These are phyloP conservation scores for Closterium sp. DNA, from an alignment of 139 green algal species.

Conservation along the genomic window DNA sequence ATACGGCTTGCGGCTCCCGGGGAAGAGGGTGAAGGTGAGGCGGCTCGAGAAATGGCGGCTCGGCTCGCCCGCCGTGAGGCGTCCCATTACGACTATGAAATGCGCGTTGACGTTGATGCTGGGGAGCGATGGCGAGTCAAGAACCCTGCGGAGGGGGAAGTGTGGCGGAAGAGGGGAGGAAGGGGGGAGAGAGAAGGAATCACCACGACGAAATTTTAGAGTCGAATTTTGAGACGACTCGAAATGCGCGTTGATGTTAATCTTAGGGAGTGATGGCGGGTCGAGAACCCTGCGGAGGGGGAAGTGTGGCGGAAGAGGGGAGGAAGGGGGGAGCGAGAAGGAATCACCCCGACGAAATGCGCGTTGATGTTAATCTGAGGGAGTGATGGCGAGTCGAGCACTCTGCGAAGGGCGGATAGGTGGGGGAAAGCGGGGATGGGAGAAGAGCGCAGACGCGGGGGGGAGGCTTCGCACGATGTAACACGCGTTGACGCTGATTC, in stretches of 20 bases:
- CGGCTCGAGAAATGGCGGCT: neutral
- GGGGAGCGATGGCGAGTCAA: neutral
- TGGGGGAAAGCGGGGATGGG: too few species aligned
- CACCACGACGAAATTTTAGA: neutral
- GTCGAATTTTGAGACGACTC: too few species aligned
- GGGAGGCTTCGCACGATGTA: too few species aligned
- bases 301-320: neutral
- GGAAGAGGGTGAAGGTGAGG: neutral
- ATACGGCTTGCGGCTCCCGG: neutral
- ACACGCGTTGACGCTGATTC: too few species aligned
- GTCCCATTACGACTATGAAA: neutral
- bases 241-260: neutral
- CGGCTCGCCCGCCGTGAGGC: neutral
- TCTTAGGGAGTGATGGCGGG: neutral
- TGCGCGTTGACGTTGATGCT: neutral
- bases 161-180: neutral
- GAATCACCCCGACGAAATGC: too few species aligned
- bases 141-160: neutral
- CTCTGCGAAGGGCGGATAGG: too few species aligned
- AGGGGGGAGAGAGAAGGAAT: neutral
- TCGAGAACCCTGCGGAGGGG: neutral
- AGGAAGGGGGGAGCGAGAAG: too few species aligned
- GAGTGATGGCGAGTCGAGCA: too few species aligned
- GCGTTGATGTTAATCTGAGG: too few species aligned
- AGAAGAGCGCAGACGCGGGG: too few species aligned